Percentiles rank a stretch among this genome's conserved stretches.
Conservation (phyloP, 2,329 filamentous ascomycete genomes). For the Cercospora beticola region DNA sequence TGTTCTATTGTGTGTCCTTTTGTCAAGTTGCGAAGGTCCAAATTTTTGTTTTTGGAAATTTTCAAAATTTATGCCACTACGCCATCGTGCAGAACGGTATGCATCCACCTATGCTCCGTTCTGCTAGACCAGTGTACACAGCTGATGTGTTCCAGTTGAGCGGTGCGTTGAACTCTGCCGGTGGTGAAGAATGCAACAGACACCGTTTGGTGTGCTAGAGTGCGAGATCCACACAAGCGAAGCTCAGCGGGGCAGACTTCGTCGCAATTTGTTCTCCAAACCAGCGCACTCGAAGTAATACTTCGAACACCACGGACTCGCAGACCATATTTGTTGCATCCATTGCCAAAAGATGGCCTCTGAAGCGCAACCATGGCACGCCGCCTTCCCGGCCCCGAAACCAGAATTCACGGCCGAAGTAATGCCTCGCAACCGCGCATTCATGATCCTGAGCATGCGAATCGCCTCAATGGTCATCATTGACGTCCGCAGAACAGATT, state of each 20-base stretch:
- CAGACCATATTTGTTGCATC: not conserved
- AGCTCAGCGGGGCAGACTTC: not conserved
- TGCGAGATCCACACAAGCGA: not conserved
- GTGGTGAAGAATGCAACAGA: too few relatives aligned
- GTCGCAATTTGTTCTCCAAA: not conserved
- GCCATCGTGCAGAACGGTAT: too few relatives aligned
- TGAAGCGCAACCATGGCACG: slow-evolving; percentile 40
- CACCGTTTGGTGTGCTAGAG: too few relatives aligned
- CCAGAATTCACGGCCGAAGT: slow-evolving; percentile 37
- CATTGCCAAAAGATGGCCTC: slow-evolving; percentile 22
- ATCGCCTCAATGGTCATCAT: slow-evolving; percentile 44
- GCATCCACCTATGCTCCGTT: too few relatives aligned
- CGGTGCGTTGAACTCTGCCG: too few relatives aligned
- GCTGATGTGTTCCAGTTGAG: too few relatives aligned
- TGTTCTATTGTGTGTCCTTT: too few relatives aligned
- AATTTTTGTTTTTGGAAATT: not conserved
- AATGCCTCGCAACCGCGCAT: slow-evolving; percentile 41
- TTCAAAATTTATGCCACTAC: too few relatives aligned
- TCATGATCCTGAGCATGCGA: slow-evolving; percentile 39
- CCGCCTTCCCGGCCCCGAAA: slow-evolving; percentile 44
- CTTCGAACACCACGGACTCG: not conserved
- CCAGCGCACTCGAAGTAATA: not conserved
- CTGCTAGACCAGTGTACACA: too few relatives aligned
- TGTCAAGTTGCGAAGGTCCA: too few relatives aligned
- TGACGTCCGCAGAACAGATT: slow-evolving; percentile 50